Evolutionary conservation across 192 early-diverging fungal genomes (phyloP), one percentile per base, ranked within the genome.

Genomic region (Funneliformis mosseae): DNA sequence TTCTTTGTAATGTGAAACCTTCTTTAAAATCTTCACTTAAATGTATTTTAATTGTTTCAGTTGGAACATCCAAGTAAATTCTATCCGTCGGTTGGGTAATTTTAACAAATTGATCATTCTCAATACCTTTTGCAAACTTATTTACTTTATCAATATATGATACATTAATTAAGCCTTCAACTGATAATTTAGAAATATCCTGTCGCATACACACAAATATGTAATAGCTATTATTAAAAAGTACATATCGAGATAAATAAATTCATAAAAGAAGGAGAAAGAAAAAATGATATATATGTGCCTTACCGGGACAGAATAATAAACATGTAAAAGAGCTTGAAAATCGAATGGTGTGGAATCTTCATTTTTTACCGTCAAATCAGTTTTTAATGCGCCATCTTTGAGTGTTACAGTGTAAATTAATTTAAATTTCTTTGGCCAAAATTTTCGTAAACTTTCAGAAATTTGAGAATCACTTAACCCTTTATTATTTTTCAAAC

Each of bases 291-390:
- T 5, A 12, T 23, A 27, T 81, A 12, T 21, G 42, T 18, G 28
- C 43, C 79, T 85, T 87, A 90, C 90, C 18, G 89, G 85, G 61
- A 94, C 89, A 14, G 84, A 81, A 77, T 97, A 92, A 84, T 99
- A 99, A 18, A 96, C 97, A 84, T 99, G 97, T 80, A 98, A 86
- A n/a, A 99, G 90, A 39, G 92, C 84, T 23, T 96, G 96, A 81
- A 99, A 97, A 70, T 90, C 88, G 75, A 96, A 97, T 28, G 89
- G 78, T 59, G 83, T 80, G 33, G 79, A 80, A 48, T 93, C 96
- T 42, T 91, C 84, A 85, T 99, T 99, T 78, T 93, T 92, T 25
- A 93, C 91, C 74, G 78, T 83, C 61, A 98, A 83, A 11, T 88
- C 83, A n/a, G 95, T 96, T 38, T 86, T 91, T 63, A 98, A 83